phyloP scores from a whole-genome alignment of 495 filamentous ascomycete genomes.

The Aspergillus sclerotiicarbonarius region DNA sequence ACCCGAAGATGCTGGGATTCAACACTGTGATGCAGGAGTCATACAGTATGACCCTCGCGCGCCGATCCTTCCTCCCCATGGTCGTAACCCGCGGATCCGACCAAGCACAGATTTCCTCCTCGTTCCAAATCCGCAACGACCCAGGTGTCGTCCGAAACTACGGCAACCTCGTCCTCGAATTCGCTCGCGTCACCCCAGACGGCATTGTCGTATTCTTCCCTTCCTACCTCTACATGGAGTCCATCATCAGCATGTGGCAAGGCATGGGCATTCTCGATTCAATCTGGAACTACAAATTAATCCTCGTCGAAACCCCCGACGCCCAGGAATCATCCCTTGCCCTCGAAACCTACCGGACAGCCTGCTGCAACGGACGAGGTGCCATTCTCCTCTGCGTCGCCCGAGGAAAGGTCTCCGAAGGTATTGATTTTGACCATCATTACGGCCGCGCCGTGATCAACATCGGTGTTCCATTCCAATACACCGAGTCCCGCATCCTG shows the following conservation, averaged over 20 bases:
- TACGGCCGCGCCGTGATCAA: constrained; percentile 96
- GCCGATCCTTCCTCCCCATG: constrained; percentile 95
- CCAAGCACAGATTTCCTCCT: constrained; percentile 84
- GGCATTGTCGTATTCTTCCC: constrained; percentile 99
- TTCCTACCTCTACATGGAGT: constrained; percentile 98
- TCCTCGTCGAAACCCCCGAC: constrained; percentile 96
- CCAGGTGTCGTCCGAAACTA: constrained; percentile 94
- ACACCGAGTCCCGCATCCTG: constrained; percentile 95
- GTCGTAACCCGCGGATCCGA: constrained; percentile 94
- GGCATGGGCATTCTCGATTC: constrained; percentile 95
- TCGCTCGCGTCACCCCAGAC: constrained; percentile 91
- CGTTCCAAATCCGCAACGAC: constrained; percentile 93
- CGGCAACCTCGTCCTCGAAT: constrained; percentile 87
- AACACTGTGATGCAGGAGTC: constrained; percentile 89
- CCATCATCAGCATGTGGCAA: constrained; percentile 98
- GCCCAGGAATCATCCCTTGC: constrained; percentile 95
- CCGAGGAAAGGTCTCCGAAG: constrained; percentile 94
- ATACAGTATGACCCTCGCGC: constrained; percentile 93
- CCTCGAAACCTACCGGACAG: constrained; percentile 93
- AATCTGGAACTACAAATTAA: constrained; percentile 99
- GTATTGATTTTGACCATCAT: constrained; percentile 99
- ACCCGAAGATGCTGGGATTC: constrained; percentile 97
- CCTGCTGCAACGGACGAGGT: constrained; percentile 93
- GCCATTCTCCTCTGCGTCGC: constrained; percentile 92
- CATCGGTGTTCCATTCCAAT: constrained; percentile 98